phyloP scores from a whole-genome alignment of 352 stramenopile genomes.

The Phytophthora tubulina region DNA sequence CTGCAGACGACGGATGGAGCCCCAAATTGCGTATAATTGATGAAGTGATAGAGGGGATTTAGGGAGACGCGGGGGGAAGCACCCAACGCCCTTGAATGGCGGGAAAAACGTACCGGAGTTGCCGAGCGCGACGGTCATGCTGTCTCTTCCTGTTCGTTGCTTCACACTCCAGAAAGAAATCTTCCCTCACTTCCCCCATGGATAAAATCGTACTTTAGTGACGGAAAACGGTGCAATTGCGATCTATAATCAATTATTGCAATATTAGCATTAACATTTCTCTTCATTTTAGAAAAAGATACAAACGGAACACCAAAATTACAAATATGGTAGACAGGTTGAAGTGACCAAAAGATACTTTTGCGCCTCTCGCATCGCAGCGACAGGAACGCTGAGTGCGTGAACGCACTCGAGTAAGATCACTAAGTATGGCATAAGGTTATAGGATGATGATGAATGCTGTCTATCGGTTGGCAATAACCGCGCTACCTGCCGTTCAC shows the following conservation, averaged over 20 bases:
- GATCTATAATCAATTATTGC: conserved; percentile 30
- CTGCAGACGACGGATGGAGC: conserved; percentile 14
- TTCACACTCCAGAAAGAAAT: conserved; percentile 51
- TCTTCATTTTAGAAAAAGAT: not conserved
- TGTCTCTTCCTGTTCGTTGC: conserved; percentile 45
- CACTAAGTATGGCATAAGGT: no score
- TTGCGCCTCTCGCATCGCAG: conserved; percentile 1
- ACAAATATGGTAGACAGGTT: conserved; percentile 14
- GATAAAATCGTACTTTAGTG: conserved; percentile 33
- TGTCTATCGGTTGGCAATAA: no score
- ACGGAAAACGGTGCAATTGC: conserved; percentile 6
- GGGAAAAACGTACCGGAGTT: conserved; percentile 64
- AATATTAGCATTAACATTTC: not conserved
- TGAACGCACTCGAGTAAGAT: not conserved
- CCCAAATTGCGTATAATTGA: conserved; percentile 8
- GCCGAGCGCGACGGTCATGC: conserved; percentile 59
- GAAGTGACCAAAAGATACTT: conserved; percentile 38
- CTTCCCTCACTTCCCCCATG: conserved; percentile 34
- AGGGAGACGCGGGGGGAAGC: conserved; percentile 10
- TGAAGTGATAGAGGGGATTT: not conserved
- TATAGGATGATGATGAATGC: no score
- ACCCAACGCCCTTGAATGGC: not conserved
- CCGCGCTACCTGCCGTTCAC: no score
- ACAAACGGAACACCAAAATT: not conserved
- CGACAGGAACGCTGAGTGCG: not conserved